phyloP scores from a whole-genome alignment of 352 stramenopile species.

The Pythium brachiatum region DNA sequence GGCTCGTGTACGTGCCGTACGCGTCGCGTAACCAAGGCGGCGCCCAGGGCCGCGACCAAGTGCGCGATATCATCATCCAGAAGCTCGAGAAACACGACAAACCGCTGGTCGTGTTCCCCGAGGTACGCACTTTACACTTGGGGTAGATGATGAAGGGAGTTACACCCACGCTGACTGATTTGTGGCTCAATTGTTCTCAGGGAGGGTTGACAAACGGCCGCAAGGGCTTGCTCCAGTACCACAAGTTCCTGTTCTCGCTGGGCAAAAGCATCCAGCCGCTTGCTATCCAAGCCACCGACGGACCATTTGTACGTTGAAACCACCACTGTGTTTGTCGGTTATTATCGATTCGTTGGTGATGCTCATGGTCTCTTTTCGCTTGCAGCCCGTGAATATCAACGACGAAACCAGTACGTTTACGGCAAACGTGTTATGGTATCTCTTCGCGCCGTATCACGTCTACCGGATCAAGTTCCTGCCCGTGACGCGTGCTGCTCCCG shows the following conservation, averaged over 20 bases:
- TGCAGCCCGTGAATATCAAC: constrained; percentile 73
- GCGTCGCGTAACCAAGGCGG: constrained; percentile 57
- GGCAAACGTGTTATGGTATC: constrained; percentile 72
- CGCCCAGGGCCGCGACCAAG: constrained; percentile 39
- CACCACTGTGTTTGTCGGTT: neutral
- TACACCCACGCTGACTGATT: neutral
- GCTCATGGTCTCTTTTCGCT: constrained; percentile 5
- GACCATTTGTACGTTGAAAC: constrained; percentile 57
- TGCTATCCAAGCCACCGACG: constrained; percentile 57
- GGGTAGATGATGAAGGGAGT: no score
- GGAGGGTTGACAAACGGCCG: constrained; percentile 64
- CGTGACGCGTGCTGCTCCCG: constrained; percentile 27
- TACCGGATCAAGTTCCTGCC: constrained; percentile 62
- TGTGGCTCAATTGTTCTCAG: constrained; percentile 16
- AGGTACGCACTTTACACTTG: constrained; percentile 28
- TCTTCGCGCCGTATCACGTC: constrained; percentile 69
- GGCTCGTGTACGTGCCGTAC: constrained; percentile 69
- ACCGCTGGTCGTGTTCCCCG: constrained; percentile 54
- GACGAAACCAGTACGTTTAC: constrained; percentile 74
- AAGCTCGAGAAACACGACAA: constrained; percentile 50
- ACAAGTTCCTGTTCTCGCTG: constrained; percentile 79
- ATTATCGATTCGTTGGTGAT: no score
- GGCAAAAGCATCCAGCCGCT: constrained; percentile 60
- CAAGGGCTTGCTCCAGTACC: constrained; percentile 67
- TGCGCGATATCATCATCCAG: constrained; percentile 64